A percentile compares a stretch with the other conserved stretches of the same genome.
These are phyloP conservation scores for Diplogelasinospora grovesii DNA, from an alignment of 495 filamentous ascomycete genomes.

Conservation along the genomic window DNA sequence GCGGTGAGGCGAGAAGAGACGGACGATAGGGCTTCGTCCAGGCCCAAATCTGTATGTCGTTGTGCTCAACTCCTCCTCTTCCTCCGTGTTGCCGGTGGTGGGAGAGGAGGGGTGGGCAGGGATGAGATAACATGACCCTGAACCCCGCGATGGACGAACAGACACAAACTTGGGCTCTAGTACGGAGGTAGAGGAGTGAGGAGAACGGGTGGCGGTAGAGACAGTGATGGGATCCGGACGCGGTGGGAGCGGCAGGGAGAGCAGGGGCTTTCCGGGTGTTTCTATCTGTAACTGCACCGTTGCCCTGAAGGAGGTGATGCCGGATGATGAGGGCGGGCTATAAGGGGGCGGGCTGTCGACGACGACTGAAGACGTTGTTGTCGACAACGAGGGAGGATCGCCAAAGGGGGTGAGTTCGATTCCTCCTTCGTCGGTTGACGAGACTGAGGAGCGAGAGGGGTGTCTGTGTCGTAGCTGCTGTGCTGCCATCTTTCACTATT, in stretches of 20 bases:
- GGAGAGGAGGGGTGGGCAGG: conserved; percentile 1
- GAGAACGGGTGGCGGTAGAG: conserved; percentile 19
- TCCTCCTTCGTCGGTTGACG: no score
- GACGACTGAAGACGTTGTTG: no score
- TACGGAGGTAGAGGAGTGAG: not conserved
- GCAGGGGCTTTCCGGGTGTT: conserved; percentile 34
- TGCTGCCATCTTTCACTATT: no score
- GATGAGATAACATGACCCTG: conserved; percentile 35
- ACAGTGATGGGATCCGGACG: conserved; percentile 40
- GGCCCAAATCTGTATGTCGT: conserved; percentile 49
- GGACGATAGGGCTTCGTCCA: conserved; percentile 24
- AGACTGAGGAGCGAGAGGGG: no score
- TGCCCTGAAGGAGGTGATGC: conserved; percentile 22
- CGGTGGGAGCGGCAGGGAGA: conserved; percentile 39
- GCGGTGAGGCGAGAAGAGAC: conserved; percentile 16
- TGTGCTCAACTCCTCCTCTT: conserved; percentile 22
- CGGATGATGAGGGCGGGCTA: conserved; percentile 6
- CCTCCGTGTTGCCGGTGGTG: conserved; percentile 5
- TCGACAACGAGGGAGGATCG: no score
- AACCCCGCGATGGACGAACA: conserved; percentile 33
- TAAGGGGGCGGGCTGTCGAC: conserved; percentile 6
- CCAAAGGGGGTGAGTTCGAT: no score
- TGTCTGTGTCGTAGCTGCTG: no score
- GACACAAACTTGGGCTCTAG: conserved; percentile 36
- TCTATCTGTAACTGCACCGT: conserved; percentile 38